Evolutionary conservation across 805 yeast genomes (phyloP), one percentile per base, ranked within the genome.

Genomic region (Lipomyces yamadae): DNA sequence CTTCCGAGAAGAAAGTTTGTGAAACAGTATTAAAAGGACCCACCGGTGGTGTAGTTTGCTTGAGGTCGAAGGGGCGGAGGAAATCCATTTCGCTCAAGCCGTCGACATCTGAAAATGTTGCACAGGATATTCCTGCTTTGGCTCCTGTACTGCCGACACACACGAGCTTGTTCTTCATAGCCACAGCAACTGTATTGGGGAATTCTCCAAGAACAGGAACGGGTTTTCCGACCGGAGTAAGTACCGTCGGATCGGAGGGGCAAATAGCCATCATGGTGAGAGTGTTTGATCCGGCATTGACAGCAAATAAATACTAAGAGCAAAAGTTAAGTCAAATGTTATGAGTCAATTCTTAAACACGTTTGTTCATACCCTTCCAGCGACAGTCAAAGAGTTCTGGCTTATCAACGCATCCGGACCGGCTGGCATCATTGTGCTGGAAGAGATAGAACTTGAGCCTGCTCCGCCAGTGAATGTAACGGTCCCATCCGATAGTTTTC

Each of bases 91-190:
- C 32, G 55, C 55, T 50, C 55, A 50, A 50, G 32, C 55, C 55
- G 15, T 30, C 3, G 7, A 3, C 4, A 0, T 30, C 13, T 18
- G 55, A 50, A 2, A 50, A 50, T 13, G 55, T 50, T 13, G 55
- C 55, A 18, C 55, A 50, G 32, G 55, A 50, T 50, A 50, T 50
- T 50, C 55, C 55, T 32, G 55, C 55, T 30, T 50, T 50, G 32
- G 55, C 55, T 50, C 55, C 55, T 30, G 55, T 50, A 50, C 55
- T 50, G 55, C 55, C 55, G 7, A 50, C 55, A 15, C 55, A 50
- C 32, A 50, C 55, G 55, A 50, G 55, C 13, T 50, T 50, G 55
- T 50, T 50, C 55, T 50, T 50, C 55, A 32, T 32, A 50, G 55
- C 18, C 5, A 32, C 55, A 50, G 55, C 55, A 32, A 50, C 55